These are phyloP conservation scores for Entamoeba nuttalli DNA, from an alignment of 208 protist species.

Conservation along the genomic window DNA sequence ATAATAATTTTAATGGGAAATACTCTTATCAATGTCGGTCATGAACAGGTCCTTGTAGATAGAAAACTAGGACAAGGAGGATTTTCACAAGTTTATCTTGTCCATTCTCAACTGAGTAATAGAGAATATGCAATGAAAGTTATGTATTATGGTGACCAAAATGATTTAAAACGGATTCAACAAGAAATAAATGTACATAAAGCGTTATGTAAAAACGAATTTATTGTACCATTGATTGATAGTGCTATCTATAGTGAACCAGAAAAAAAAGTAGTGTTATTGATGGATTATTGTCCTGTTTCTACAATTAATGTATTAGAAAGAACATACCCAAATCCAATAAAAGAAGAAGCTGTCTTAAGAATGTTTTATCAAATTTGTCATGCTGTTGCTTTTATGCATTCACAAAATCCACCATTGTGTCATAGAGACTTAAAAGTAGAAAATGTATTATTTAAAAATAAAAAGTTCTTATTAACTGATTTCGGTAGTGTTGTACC, in stretches of 20 bases:
- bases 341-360: not conserved
- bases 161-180: not conserved
- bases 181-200: not conserved
- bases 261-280: not conserved
- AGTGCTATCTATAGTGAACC: too few species aligned
- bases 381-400: not conserved
- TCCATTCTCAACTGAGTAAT: not conserved
- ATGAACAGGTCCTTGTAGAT: not conserved
- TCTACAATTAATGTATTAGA: not conserved
- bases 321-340: not conserved
- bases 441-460: not conserved
- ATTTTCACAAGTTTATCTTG: not conserved
- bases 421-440: conserved; percentile 1
- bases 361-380: not conserved
- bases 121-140: not conserved
- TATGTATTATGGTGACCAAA: not conserved
- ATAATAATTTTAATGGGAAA: too few species aligned
- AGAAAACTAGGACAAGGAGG: not conserved
- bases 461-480: not conserved
- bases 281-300: not conserved
- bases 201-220: not conserved
- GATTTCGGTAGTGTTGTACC: not conserved
- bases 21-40: too few species aligned
- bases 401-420: not conserved
- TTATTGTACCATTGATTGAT: not conserved